phyloP scores from a whole-genome alignment of 1,139 yeast genomes.

The Sugiyamaella xylanicola region DNA sequence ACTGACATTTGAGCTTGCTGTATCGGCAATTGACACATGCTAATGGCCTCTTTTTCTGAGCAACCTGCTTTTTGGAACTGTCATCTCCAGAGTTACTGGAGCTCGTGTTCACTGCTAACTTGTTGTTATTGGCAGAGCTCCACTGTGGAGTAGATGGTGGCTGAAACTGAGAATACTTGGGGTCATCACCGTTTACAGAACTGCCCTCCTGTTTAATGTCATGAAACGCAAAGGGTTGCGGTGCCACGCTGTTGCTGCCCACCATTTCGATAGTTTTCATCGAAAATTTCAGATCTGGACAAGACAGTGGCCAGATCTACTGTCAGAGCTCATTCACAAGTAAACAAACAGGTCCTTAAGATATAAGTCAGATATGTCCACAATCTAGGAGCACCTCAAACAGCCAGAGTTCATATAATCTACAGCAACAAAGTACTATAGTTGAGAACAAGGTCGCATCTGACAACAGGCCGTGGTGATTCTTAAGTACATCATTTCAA shows the following conservation, averaged over 20 bases:
- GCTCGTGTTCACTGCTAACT: neutral
- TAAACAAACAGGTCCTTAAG: neutral
- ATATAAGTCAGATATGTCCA: neutral
- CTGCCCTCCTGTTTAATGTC: neutral
- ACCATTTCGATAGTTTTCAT: neutral
- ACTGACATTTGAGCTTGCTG: slow-evolving; percentile 31
- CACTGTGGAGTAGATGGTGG: neutral
- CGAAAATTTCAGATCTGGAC: neutral
- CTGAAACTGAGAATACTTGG: neutral
- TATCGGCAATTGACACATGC: slow-evolving; percentile 33
- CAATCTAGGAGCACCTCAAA: too few relatives aligned
- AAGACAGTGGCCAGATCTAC: neutral
- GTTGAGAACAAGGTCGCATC: neutral
- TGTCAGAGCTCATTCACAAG: neutral
- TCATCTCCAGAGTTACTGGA: neutral
- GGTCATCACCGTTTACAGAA: neutral
- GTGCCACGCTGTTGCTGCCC: neutral
- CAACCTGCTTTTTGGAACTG: neutral
- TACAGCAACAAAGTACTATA: neutral
- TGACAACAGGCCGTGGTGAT: neutral
- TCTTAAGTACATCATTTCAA: slow-evolving; percentile 9
- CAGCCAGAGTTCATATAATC: too few relatives aligned
- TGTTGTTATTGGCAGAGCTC: neutral
- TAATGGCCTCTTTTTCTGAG: slow-evolving; percentile 27
- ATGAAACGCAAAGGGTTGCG: neutral